Conservation (phyloP, 371 early-diverging fungal genomes). For the Mortierella sp. region DNA sequence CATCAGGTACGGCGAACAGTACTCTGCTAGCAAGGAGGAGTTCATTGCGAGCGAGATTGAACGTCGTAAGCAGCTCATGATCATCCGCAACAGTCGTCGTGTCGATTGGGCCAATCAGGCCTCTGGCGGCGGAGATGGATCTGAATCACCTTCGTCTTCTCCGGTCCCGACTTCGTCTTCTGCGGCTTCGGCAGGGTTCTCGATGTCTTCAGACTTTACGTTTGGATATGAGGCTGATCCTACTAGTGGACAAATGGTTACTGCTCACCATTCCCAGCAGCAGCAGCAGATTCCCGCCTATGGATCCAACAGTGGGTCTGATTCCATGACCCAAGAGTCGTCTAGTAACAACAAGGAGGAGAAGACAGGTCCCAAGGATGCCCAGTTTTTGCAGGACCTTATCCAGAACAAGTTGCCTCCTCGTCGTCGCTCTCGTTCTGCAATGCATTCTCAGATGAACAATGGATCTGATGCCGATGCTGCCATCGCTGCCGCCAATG, state of each 20-base stretch:
- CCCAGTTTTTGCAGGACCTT: conserved; percentile 43
- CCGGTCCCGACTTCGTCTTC: conserved; percentile 13
- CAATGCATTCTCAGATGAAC: conserved; percentile 21
- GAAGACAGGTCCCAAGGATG: conserved; percentile 22
- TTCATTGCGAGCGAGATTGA: conserved; percentile 77
- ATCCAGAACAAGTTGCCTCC: conserved; percentile 37
- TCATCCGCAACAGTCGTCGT: conserved; percentile 49
- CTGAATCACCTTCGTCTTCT: conserved; percentile 17
- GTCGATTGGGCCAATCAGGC: conserved; percentile 39
- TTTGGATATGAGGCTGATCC: conserved; percentile 13
- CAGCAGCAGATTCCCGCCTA: conserved; percentile 29
- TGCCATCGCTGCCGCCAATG: neutral
- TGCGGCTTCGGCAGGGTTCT: conserved; percentile 7
- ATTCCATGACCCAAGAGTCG: neutral
- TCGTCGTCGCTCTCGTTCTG: conserved; percentile 52
- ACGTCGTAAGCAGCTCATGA: conserved; percentile 47
- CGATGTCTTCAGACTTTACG: conserved; percentile 23
- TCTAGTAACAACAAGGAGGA: conserved; percentile 5
- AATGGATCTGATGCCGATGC: conserved; percentile 2
- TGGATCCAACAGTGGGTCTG: conserved; percentile 4
- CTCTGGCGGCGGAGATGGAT: conserved; percentile 5
- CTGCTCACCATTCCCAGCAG: neutral
- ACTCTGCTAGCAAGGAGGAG: conserved; percentile 69
- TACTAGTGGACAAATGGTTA: neutral
- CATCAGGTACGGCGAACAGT: conserved; percentile 72